Evolutionary conservation across 2,329 filamentous ascomycete species (phyloP), one percentile per base, ranked within the genome.

Genomic region (Calonectria naviculata): DNA sequence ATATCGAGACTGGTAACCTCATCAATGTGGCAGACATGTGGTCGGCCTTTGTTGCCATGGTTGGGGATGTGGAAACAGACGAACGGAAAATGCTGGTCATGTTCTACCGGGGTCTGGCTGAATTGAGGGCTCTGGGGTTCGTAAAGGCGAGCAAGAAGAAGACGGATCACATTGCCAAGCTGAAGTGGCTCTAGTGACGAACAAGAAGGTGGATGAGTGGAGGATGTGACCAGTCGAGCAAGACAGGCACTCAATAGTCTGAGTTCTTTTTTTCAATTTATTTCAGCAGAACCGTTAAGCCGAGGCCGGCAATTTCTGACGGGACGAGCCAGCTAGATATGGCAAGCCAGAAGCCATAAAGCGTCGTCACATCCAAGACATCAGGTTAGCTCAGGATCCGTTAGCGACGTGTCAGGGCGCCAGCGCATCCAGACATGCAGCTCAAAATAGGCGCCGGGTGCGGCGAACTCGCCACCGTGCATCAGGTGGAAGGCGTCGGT

Each of bases 101-200:
- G 70, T 99, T 98, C 83, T 98, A 98, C 82, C 89, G 92, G 71
- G 94, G 90, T 6, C 83, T 98, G 73, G 94, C 96, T 0, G 97
- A 99, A 82, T 83, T 99, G 81, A 93, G 92, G 81, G 90, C 92
- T 65, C 87, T 99, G 78, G 97, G 97, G 9, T 93, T 98, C 83
- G 89, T 98, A 72, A 98, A 97, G 85, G 89, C 89, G 72, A 98
- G 93, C 79, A 94, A 93, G 84, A 98, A 95, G 87, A 98, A 97
- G 87, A 91, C 92, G 28, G 97, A 98, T 81, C 96, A 98, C 83
- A 86, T 98, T 76, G 92, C 94, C 44, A 98, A 98, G 86, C 87
- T 95, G 91, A 95, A 93, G 81, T 97, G 96, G 77, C 85, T 97
- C 72, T 90, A 72, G 81, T 71, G 41, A 49, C 26, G 65, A 61